These are phyloP conservation scores for Diutina ranongensis DNA, from an alignment of 1,139 yeast genomes.

Conservation along the genomic window DNA sequence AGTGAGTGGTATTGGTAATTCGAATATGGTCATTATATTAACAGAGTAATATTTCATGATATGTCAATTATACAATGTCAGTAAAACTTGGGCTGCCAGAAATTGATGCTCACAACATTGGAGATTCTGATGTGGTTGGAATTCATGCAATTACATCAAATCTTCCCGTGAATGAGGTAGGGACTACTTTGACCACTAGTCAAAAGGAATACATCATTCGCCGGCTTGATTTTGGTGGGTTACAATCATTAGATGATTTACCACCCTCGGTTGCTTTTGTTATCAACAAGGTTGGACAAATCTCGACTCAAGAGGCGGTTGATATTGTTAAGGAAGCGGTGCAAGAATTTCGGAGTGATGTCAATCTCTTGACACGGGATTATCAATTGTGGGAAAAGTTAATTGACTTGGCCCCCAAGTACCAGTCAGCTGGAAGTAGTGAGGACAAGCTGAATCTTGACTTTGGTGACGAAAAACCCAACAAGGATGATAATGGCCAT, in stretches of 20 bases:
- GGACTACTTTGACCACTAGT: not conserved
- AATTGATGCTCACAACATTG: not conserved
- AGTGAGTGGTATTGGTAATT: no score
- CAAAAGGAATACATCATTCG: slow-evolving; percentile 4
- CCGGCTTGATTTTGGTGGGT: slow-evolving; percentile 1
- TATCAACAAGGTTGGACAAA: slow-evolving; percentile 18
- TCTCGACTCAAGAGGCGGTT: slow-evolving; percentile 18
- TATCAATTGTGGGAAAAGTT: slow-evolving; percentile 24
- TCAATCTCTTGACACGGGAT: slow-evolving; percentile 27
- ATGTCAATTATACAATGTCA: no score
- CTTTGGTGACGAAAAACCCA: not conserved
- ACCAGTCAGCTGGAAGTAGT: not conserved
- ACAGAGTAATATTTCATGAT: no score
- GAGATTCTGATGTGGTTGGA: not conserved
- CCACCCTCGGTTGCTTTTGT: slow-evolving; percentile 13
- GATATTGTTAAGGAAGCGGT: slow-evolving; percentile 25
- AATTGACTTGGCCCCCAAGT: slow-evolving; percentile 11
- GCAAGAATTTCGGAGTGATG: slow-evolving; percentile 32
- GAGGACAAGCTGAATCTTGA: not conserved
- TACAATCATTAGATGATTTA: not conserved
- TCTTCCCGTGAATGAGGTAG: not conserved
- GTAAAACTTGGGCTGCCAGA: no score
- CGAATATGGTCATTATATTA: no score
- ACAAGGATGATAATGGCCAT: not conserved
- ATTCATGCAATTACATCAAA: not conserved